A percentile compares a stretch with the other conserved stretches of the same genome.
Conservation (phyloP, 169 alveolate species). For the Toxoplasma gondii region DNA sequence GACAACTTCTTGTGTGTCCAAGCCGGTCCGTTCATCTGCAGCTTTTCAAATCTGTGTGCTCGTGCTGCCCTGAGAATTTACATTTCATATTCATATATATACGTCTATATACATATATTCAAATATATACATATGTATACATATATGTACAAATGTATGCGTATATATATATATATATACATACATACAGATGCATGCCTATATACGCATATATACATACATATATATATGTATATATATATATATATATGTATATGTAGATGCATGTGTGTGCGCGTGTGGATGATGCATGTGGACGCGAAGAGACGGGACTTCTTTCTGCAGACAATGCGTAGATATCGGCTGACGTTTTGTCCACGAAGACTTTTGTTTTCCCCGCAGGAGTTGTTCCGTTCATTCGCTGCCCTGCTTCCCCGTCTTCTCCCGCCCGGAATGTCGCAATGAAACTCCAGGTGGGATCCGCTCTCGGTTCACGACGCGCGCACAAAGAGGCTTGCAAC, state of each 20-base stretch:
- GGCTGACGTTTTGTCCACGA: background rate
- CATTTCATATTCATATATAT: too few relatives aligned
- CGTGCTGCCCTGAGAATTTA: too few relatives aligned
- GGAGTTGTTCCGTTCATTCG: slow-evolving; percentile 39
- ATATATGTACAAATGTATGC: background rate
- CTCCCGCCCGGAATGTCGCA: slow-evolving; percentile 42
- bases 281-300: background rate
- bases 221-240: background rate
- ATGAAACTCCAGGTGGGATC: slow-evolving; percentile 32
- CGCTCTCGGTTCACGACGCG: background rate
- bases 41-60: too few relatives aligned
- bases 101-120: background rate
- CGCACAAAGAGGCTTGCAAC: too few relatives aligned
- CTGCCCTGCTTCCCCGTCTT: slow-evolving; percentile 36
- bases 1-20: too few relatives aligned
- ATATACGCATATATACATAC: too few relatives aligned
- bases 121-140: too few relatives aligned
- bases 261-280: background rate
- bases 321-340: background rate
- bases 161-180: too few relatives aligned
- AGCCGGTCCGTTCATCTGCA: too few relatives aligned
- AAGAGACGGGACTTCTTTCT: too few relatives aligned
- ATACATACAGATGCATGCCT: background rate
- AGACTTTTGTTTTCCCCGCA: background rate
- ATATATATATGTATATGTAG: background rate